Conservation (phyloP, 306 rosid species). For the Quercus cerris region DNA sequence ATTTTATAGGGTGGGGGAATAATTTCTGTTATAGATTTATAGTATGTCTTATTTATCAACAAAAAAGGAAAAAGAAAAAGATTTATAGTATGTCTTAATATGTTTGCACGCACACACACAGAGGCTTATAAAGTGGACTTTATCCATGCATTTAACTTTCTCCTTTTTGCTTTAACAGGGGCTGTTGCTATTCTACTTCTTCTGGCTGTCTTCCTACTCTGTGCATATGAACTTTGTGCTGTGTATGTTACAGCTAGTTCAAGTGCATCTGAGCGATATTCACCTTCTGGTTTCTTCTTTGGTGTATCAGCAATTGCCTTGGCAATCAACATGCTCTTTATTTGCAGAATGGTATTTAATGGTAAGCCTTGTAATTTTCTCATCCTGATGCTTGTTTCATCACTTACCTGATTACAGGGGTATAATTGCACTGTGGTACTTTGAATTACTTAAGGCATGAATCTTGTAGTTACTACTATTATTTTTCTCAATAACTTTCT, state of each 20-base stretch:
- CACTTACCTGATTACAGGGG: neutral
- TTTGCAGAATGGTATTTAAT: conserved; percentile 96
- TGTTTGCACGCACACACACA: no score
- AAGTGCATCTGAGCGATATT: conserved; percentile 92
- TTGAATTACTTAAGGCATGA: conserved; percentile 14
- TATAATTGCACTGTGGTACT: conserved; percentile 17
- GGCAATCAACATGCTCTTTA: conserved; percentile 99
- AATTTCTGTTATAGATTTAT: neutral
- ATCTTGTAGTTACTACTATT: conserved; percentile 9
- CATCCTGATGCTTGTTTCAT: conserved; percentile 8
- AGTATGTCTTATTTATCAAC: neutral
- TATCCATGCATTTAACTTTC: conserved; percentile 7
- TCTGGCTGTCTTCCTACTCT: conserved; percentile 94
- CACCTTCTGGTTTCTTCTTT: conserved; percentile 99
- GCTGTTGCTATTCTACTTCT: conserved; percentile 96
- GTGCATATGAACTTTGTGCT: conserved; percentile 97
- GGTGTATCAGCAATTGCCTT: conserved; percentile 99
- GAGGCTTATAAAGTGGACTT: neutral
- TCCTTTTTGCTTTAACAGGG: conserved; percentile 47
- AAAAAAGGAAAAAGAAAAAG: no score
- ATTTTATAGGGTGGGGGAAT: neutral
- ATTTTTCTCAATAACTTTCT: neutral
- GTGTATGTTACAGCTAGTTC: conserved; percentile 98
- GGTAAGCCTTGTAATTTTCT: conserved; percentile 49
- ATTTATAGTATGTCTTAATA: neutral